Evolutionary conservation across 306 rosid species (phyloP), one percentile per base, ranked within the genome.

Genomic region (Amphicarpaea edgeworthii): DNA sequence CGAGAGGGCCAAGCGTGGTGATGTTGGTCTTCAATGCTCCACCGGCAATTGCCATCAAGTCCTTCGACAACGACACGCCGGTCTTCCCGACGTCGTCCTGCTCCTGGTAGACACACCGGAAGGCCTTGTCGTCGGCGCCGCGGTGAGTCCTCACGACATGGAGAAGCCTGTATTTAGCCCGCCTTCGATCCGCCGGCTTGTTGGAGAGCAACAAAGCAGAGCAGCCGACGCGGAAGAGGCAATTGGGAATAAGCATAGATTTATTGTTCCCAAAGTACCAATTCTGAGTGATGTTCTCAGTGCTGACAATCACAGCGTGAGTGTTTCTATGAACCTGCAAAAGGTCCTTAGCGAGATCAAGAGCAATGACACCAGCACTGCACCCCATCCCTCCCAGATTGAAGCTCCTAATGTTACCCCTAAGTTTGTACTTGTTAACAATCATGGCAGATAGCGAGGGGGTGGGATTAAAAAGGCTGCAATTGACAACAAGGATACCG

Each of bases 301-400:
- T 91, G 37, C 96, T 87, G 11, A 88, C 93, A 53, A 88, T 88
- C 68, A 91, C 88, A 41, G 96, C 96, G 24, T 70, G 78, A 57
- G 96, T 90, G 67, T 88, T 91, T 78, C 91, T 77, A 47, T 88
- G 96, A 76, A 91, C 72, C 59, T 79, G 89, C 77, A 88, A 45
- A 79, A 91, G 68, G 57, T 91, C 96, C 81, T 85, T 88, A 0
- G 96, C 96, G 15, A 91, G 86, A 77, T 91, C 96, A 69, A 85
- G 68, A 2, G 96, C 93, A 43, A 91, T 88, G 54, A 91, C 96
- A 54, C 93, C 96, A 63, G 91, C 90, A 75, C 96, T 85, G 12
- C 96, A 91, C 2, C 91, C 96, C 96, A 91, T 91, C 42, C 96
- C 96, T 3, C 96, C 96, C 70, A 91, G 63, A 85, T 88, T 91